Percentiles rank a stretch among this genome's conserved stretches.
These are phyloP conservation scores for Dactylonectria macrodidyma DNA, from an alignment of 2,329 filamentous ascomycete genomes.

Conservation along the genomic window DNA sequence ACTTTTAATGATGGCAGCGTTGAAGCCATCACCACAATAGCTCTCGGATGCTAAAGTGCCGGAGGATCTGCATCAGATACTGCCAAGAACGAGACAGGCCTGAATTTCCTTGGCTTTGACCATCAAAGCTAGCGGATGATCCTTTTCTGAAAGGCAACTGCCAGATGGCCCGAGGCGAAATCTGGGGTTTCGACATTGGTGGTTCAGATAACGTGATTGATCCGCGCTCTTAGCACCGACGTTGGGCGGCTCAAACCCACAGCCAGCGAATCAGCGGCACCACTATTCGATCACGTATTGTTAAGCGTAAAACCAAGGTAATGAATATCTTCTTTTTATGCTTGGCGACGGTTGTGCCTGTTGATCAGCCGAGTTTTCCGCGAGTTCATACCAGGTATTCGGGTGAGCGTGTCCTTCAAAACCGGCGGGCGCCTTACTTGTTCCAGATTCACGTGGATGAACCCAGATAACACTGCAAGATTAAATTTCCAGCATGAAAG, in stretches of 20 bases:
- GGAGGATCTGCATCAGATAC: constrained; percentile 31
- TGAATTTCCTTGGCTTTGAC: not conserved
- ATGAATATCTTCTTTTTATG: constrained; percentile 29
- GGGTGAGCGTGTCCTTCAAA: not conserved
- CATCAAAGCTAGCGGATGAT: not conserved
- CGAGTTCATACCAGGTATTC: not conserved
- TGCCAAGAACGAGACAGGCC: constrained; percentile 38
- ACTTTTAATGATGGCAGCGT: constrained; percentile 10
- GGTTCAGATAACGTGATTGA: constrained; percentile 42
- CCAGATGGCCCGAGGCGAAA: constrained; percentile 17
- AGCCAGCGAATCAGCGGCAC: constrained; percentile 30
- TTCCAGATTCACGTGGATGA: not conserved
- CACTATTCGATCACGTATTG: constrained; percentile 31
- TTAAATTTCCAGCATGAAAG: too few relatives aligned
- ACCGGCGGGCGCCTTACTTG: not conserved
- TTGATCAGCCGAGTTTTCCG: constrained; percentile 15
- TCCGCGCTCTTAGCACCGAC: constrained; percentile 31
- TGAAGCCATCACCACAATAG: constrained; percentile 13
- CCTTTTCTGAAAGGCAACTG: constrained; percentile 14
- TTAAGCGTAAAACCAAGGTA: constrained; percentile 39
- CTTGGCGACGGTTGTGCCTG: constrained; percentile 24
- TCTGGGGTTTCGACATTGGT: constrained; percentile 42
- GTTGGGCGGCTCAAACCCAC: constrained; percentile 28
- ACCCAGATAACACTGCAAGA: not conserved
- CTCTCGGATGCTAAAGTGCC: constrained; percentile 7